phyloP scores from a whole-genome alignment of 306 rosid species.

The Cercis canadensis region DNA sequence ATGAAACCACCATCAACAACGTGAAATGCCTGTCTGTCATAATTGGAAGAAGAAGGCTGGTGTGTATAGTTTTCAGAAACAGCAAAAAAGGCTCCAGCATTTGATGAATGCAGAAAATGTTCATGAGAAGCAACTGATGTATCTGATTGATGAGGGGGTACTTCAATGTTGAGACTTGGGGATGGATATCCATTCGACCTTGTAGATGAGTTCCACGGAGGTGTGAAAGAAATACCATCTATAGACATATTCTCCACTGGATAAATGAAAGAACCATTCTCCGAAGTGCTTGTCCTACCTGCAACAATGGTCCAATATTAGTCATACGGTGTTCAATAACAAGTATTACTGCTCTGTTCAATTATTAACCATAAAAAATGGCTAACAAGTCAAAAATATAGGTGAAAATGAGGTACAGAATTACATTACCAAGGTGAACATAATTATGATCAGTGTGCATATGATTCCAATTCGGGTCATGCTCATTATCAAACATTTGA shows the following conservation, averaged over 20 bases:
- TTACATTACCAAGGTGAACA: constrained; percentile 67
- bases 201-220: constrained; percentile 65
- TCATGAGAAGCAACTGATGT: constrained; percentile 67
- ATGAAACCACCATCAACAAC: constrained; percentile 63
- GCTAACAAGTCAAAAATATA: constrained; percentile 4
- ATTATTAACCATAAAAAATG: constrained; percentile 19
- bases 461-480: constrained; percentile 82
- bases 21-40: constrained; percentile 68
- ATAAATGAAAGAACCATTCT: constrained; percentile 61
- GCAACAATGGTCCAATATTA: constrained; percentile 39
- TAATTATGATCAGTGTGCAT: constrained; percentile 67
- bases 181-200: constrained; percentile 70
- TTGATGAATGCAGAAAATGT: constrained; percentile 60
- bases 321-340: constrained; percentile 17
- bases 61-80: constrained; percentile 56
- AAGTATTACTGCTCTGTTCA: neutral
- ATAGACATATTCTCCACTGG: constrained; percentile 65
- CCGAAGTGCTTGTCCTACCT: constrained; percentile 65
- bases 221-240: constrained; percentile 58
- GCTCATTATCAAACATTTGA: constrained; percentile 67
- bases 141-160: constrained; percentile 65
- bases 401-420: constrained; percentile 26
- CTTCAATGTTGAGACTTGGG: constrained; percentile 57
- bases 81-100: constrained; percentile 58
- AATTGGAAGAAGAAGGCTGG: constrained; percentile 66